Percentiles rank a stretch among this genome's conserved stretches.
Conservation (phyloP, 1,284 basidiomycete species). For the Schizopora paradoxa region DNA sequence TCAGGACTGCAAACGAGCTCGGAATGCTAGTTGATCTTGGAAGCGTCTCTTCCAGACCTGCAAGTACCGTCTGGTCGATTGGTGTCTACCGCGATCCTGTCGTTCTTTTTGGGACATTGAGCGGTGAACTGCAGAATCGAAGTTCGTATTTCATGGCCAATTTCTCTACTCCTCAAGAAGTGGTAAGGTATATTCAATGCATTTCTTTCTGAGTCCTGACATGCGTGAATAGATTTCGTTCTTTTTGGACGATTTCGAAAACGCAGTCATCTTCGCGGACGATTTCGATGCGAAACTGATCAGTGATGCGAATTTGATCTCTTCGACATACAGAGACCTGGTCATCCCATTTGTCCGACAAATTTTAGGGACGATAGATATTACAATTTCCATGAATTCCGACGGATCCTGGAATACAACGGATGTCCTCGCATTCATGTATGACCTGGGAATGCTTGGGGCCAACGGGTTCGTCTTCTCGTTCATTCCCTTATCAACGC, state of each 20-base stretch:
- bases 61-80: conserved; percentile 35
- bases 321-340: conserved; percentile 33
- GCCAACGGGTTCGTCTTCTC: conserved; percentile 32
- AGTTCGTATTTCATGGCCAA: conserved; percentile 30
- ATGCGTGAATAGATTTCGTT: conserved; percentile 31
- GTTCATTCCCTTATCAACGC: conserved; percentile 30
- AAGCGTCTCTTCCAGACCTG: conserved; percentile 19
- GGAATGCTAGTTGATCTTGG: conserved; percentile 30
- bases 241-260: conserved; percentile 34
- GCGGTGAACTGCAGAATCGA: conserved; percentile 23
- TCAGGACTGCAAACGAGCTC: conserved; percentile 17
- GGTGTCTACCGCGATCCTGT: conserved; percentile 39
- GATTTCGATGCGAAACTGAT: conserved; percentile 34
- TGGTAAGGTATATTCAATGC: conserved; percentile 15
- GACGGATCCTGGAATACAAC: conserved; percentile 24
- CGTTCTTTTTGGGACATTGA: conserved; percentile 29
- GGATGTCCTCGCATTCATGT: conserved; percentile 18
- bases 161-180: conserved; percentile 10
- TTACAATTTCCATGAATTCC: conserved; percentile 28
- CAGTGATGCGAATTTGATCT: conserved; percentile 25
- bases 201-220: conserved; percentile 10
- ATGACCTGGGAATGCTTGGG: conserved; percentile 1
- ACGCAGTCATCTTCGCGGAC: conserved; percentile 26
- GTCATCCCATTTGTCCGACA: conserved; percentile 35
- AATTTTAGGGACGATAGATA: conserved; percentile 35